Evolutionary conservation across 1,284 basidiomycete species (phyloP).

Genomic region (Coniferiporia sulphurascens): DNA sequence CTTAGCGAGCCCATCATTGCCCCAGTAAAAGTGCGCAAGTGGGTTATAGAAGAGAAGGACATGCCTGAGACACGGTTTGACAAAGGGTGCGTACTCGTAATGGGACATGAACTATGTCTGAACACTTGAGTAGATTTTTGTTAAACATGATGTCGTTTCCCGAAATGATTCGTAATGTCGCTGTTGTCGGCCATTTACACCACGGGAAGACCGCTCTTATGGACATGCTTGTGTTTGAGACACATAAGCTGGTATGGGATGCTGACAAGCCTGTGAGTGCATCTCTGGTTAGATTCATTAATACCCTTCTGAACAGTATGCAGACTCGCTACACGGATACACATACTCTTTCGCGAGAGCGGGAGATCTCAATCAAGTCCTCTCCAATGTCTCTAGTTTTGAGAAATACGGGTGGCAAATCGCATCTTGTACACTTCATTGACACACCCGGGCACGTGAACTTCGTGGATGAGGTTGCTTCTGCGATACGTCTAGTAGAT

Average conservation of each 20-base stretch:
- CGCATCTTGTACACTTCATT: constrained; percentile 88
- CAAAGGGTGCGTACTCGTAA: constrained; percentile 63
- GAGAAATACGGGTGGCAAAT: constrained; percentile 86
- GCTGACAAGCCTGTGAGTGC: constrained; percentile 75
- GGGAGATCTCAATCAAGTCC: constrained; percentile 94
- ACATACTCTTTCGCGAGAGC: constrained; percentile 82
- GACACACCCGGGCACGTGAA: constrained; percentile 99
- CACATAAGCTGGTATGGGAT: constrained; percentile 92
- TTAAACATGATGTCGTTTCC: constrained; percentile 90
- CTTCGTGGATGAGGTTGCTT: constrained; percentile 95
- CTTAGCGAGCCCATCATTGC: constrained; percentile 94
- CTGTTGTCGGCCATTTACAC: constrained; percentile 92
- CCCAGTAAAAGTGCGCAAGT: constrained; percentile 90
- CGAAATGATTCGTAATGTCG: constrained; percentile 93
- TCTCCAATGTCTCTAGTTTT: constrained; percentile 94
- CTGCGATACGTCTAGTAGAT: constrained; percentile 84
- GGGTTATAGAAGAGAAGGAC: constrained; percentile 88
- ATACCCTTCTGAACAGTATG: background rate
- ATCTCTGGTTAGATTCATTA: constrained; percentile 8
- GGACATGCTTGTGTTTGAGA: constrained; percentile 97
- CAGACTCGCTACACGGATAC: constrained; percentile 94
- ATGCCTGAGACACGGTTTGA: constrained; percentile 92
- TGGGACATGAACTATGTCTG: constrained; percentile 14
- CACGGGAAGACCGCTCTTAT: constrained; percentile 96
- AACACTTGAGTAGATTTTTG: constrained; percentile 62